Evolutionary conservation across 495 filamentous ascomycete species (phyloP), one percentile per base, ranked within the genome.

Genomic region (Cetradonia linearis): DNA sequence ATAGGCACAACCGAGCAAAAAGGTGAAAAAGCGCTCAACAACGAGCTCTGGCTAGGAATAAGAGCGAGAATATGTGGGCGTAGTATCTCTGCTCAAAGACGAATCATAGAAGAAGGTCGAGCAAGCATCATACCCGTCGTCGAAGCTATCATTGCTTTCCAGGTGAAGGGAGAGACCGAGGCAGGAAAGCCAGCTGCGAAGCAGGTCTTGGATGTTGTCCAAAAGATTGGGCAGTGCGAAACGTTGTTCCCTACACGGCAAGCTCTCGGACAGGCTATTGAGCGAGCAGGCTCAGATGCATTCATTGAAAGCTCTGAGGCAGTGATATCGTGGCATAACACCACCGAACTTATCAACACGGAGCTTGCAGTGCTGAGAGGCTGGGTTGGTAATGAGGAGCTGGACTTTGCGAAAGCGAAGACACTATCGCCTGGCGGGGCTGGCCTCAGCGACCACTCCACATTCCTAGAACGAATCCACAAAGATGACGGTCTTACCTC

Each of bases 401-500:
- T 98, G 16, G 90, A 97, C 72, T 97, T 98, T 68, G 82, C 82
- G 49, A 86, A 88, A 66, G 70, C 75, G 5, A 73, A 77, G 63
- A 77, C 77, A 34, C 75, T 76, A 65, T 73, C 82, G 65, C 73
- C 78, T 52, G 76, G 72, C 57, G 81, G 76, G 36, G 82, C 81
- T 62, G 84, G 89, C 60, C 76, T 96, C 18, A 83, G 83, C 27
- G 91, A 95, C 66, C 89, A 95, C 59, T 82, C 89, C 0, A 93
- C 89, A 2, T 98, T 98, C 70, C 76, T 98, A 48, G 93, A 98
- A 70, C 83, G 93, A n/a, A 85, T 97, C n/a, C 79, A 97, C 76
- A 96, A 96, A 67, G 93, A 97, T 70, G 93, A 98, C 68, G 90
- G 89, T 20, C 77, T 98, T 25, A 91, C 89, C 62, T 95, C 89